phyloP scores from a whole-genome alignment of 1,284 basidiomycete species.

The Trametes polyzona region DNA sequence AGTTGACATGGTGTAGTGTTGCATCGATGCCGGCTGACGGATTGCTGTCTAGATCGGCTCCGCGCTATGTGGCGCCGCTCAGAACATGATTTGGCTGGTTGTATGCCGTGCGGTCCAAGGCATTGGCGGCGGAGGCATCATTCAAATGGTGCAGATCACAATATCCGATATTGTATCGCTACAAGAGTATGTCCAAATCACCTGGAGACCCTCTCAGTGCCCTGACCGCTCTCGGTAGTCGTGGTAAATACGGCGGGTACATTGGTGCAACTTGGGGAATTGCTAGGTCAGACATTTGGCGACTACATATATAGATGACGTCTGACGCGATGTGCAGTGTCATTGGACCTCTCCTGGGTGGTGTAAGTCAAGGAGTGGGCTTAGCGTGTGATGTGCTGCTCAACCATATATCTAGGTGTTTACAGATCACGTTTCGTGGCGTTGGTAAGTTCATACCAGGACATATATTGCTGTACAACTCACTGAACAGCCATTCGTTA shows the following conservation, averaged over 20 bases:
- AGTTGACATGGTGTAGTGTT: constrained; percentile 9
- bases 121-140: constrained; percentile 80
- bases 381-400: background rate
- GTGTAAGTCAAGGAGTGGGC: constrained; percentile 46
- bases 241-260: constrained; percentile 74
- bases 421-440: constrained; percentile 74
- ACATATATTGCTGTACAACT: background rate
- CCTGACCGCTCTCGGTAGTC: constrained; percentile 43
- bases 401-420: constrained; percentile 48
- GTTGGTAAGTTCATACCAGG: constrained; percentile 52
- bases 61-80: constrained; percentile 81
- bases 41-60: constrained; percentile 64
- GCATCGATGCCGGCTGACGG: background rate
- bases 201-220: background rate
- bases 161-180: constrained; percentile 82
- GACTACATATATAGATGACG: background rate
- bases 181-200: constrained; percentile 57
- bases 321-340: constrained; percentile 48
- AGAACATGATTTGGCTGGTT: constrained; percentile 76
- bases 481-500: constrained; percentile 27
- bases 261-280: constrained; percentile 84
- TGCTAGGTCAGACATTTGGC: constrained; percentile 48
- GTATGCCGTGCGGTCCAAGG: constrained; percentile 81
- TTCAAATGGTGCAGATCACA: constrained; percentile 69
- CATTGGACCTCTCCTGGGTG: constrained; percentile 76